Percentiles rank a stretch among this genome's conserved stretches.
Evolutionary conservation across 1,139 yeast genomes (phyloP).

Genomic region (Blastobotrys ciferrii): DNA sequence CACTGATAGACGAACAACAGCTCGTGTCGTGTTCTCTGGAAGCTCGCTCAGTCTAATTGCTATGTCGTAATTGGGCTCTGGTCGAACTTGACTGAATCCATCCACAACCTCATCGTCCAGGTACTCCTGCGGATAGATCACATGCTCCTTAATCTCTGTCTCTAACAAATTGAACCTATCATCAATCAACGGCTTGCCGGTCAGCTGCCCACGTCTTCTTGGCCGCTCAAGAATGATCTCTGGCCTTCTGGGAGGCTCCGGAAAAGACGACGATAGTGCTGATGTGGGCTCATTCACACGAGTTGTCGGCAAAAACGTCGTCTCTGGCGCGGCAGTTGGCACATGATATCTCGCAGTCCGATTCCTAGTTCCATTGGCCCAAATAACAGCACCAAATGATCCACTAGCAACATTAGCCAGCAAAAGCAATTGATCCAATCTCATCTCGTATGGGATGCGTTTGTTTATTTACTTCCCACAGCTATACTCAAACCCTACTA

Average conservation of each 20-base stretch:
- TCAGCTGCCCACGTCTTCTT: background rate
- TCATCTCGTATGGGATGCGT: too few relatives aligned
- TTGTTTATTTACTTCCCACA: too few relatives aligned
- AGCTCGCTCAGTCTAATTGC: constrained; percentile 4
- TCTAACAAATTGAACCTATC: background rate
- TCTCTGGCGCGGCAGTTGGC: too few relatives aligned
- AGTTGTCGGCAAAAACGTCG: too few relatives aligned
- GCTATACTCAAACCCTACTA: too few relatives aligned
- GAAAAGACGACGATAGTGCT: background rate
- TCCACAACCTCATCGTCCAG: constrained; percentile 2
- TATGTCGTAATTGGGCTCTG: constrained; percentile 7
- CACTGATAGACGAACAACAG: constrained; percentile 1
- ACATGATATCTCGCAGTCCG: too few relatives aligned
- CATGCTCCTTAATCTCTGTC: background rate
- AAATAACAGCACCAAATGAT: background rate
- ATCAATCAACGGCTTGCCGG: background rate
- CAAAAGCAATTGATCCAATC: background rate
- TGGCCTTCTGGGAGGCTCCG: background rate
- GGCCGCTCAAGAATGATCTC: background rate
- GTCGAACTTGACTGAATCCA: background rate
- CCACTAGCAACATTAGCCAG: background rate
- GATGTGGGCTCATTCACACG: background rate
- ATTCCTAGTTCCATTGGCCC: background rate
- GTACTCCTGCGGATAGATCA: background rate
- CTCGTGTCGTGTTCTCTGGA: constrained; percentile 7